Evolutionary conservation across 2,329 filamentous ascomycete species (phyloP).

Genomic region (Phyllosticta paracitricarpa): DNA sequence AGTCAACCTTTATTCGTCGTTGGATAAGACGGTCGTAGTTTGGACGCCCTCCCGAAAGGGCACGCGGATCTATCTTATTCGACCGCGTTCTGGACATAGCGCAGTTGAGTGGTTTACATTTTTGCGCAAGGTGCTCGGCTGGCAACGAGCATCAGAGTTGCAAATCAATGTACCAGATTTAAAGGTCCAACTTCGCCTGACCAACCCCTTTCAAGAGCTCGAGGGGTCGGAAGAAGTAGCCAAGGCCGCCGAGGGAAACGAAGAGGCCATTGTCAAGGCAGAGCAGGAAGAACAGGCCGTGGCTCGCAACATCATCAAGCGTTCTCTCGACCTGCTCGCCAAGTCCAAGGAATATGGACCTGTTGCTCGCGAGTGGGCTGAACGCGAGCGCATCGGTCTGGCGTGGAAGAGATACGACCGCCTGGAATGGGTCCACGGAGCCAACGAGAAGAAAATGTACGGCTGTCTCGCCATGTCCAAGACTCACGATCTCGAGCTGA

Average conservation of each 20-base stretch:
- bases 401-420: constrained; percentile 62
- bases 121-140: constrained; percentile 49
- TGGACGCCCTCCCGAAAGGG: constrained; percentile 46
- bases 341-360: constrained; percentile 49
- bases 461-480: constrained; percentile 57
- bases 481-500: constrained; percentile 56
- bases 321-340: constrained; percentile 50
- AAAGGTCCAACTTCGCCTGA: constrained; percentile 47
- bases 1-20: constrained; percentile 54
- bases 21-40: constrained; percentile 58
- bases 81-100: constrained; percentile 49
- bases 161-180: constrained; percentile 55
- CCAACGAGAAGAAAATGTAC: constrained; percentile 59
- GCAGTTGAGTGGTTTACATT: constrained; percentile 63
- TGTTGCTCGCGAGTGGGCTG: constrained; percentile 49
- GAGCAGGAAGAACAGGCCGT: constrained; percentile 45
- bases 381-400: constrained; percentile 50
- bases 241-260: constrained; percentile 33
- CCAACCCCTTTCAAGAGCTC: constrained; percentile 48
- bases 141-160: constrained; percentile 45
- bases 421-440: constrained; percentile 57
- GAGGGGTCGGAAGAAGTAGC: constrained; percentile 34
- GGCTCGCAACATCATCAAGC: constrained; percentile 45
- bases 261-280: constrained; percentile 34
- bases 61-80: constrained; percentile 53